Evolutionary conservation across 257 asterid genomes (phyloP).

Genomic region (Ballota nigra): DNA sequence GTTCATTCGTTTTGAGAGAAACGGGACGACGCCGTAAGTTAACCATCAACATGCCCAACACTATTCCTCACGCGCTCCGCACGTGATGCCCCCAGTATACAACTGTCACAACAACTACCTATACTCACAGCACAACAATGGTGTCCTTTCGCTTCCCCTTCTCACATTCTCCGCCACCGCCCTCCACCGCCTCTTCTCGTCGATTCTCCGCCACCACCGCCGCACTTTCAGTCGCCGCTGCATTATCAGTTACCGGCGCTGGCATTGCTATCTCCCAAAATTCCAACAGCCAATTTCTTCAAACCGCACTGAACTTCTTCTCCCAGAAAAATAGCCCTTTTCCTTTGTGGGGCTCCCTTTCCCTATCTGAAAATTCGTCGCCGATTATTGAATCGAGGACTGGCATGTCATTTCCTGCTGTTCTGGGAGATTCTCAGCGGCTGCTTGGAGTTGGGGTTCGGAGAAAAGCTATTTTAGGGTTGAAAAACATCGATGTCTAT

Average conservation of each 20-base stretch:
- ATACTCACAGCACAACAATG: constrained; percentile 31
- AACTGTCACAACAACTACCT: not conserved
- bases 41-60: too few species aligned
- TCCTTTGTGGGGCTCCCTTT: constrained; percentile 71
- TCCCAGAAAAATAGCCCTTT: constrained; percentile 20
- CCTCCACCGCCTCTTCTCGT: constrained; percentile 35
- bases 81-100: too few species aligned
- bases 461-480: too few species aligned
- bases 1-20: too few species aligned
- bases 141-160: constrained; percentile 80
- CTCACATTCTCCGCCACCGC: constrained; percentile 84
- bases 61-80: too few species aligned
- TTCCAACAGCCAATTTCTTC: constrained; percentile 35
- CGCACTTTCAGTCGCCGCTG: constrained; percentile 37
- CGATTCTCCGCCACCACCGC: constrained; percentile 30
- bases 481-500: constrained; percentile 87
- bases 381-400: constrained; percentile 67
- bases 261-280: constrained; percentile 48
- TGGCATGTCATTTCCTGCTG: constrained; percentile 71
- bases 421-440: constrained; percentile 67
- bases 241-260: constrained; percentile 50
- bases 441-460: constrained; percentile 88
- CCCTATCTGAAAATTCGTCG: constrained; percentile 47
- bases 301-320: constrained; percentile 44
- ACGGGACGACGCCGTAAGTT: too few species aligned